Evolutionary conservation across 345 rosid species (phyloP), one percentile per base, ranked within the genome.

Genomic region (Carallia pectinifolia): DNA sequence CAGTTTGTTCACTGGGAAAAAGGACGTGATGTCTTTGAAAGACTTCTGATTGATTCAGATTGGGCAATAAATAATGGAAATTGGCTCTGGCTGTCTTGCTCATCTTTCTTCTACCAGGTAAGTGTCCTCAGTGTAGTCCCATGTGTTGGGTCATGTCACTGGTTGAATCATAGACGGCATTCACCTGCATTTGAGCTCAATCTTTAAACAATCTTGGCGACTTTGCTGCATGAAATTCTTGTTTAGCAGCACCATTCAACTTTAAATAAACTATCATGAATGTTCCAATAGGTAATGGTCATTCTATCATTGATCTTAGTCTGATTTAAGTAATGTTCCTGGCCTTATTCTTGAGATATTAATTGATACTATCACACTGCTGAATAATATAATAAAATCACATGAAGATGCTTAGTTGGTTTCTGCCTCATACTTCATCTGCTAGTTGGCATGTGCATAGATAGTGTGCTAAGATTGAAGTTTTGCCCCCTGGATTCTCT

Each of bases 1-100:
- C 82, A 94, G 98, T 94, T 94, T 83, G 81, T 88, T 64, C 98
- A 94, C 50, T 94, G 98, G 97, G 98, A 94, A 77, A 87, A 88
- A 86, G 98, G 98, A 62, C 89, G 98, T 50, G 93, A 94, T 77
- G 89, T 94, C 67, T 94, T 94, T 38, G 97, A 90, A 80, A 86
- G 98, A 68, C 92, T 94, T 72, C 76, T 94, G 76, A 89, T 91
- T 62, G 98, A 94, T 83, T 90, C 96, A 47, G 98, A 94, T 76
- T 94, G 97, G 98, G 89, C 96, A 61, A 82, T 91, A 65, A 94
- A 94, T 76, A 94, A 91, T 29, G 98, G 91, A 19, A 94, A 94
- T 62, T 91, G 98, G 98, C 72, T 89, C 70, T 94, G 98, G 98
- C 81, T 91, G 63, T 94, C 98, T 7, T 91, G 98, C 71, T 94